Percentiles rank a stretch among this genome's conserved stretches.
These are phyloP conservation scores for Wallacemonas rigidus DNA, from an alignment of 208 protist species.

Conservation along the genomic window DNA sequence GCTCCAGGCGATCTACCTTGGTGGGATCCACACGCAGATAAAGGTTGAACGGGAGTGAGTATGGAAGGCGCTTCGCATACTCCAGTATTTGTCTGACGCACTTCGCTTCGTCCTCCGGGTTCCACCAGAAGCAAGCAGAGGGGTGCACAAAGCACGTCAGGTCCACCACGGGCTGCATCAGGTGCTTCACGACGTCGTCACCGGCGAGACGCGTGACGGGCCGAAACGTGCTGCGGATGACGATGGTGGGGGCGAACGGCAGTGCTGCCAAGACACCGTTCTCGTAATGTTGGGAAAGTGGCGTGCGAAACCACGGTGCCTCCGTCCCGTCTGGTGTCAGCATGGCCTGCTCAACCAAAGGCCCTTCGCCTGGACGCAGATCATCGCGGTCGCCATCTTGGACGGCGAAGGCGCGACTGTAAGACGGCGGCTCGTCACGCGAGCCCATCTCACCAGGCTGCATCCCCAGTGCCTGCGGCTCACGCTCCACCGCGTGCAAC, in stretches of 20 bases:
- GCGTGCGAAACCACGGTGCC: conserved; percentile 78
- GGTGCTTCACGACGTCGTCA: conserved; percentile 45
- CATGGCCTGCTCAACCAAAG: conserved; percentile 74
- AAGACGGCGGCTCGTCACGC: conserved; percentile 56
- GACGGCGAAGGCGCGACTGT: conserved; percentile 75
- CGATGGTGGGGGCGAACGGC: conserved; percentile 80
- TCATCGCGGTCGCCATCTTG: background rate
- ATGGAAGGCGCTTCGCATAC: conserved; percentile 85
- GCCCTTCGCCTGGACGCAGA: too few species aligned
- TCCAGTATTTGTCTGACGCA: conserved; percentile 76
- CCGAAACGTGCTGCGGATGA: conserved; percentile 65
- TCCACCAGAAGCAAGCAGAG: conserved; percentile 85
- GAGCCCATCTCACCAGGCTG: conserved; percentile 70
- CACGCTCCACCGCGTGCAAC: conserved; percentile 75
- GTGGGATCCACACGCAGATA: conserved; percentile 81
- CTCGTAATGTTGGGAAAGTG: conserved; percentile 57
- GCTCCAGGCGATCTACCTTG: conserved; percentile 41
- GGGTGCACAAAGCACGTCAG: conserved; percentile 80
- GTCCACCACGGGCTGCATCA: conserved; percentile 87
- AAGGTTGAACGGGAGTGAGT: conserved; percentile 83
- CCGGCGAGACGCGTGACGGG: conserved; percentile 35
- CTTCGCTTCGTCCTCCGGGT: conserved; percentile 63
- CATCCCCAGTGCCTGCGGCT: conserved; percentile 65
- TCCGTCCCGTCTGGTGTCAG: conserved; percentile 44
- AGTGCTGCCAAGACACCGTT: conserved; percentile 66